Conservation (phyloP, 306 rosid genomes). For the Glycine tomentella region DNA sequence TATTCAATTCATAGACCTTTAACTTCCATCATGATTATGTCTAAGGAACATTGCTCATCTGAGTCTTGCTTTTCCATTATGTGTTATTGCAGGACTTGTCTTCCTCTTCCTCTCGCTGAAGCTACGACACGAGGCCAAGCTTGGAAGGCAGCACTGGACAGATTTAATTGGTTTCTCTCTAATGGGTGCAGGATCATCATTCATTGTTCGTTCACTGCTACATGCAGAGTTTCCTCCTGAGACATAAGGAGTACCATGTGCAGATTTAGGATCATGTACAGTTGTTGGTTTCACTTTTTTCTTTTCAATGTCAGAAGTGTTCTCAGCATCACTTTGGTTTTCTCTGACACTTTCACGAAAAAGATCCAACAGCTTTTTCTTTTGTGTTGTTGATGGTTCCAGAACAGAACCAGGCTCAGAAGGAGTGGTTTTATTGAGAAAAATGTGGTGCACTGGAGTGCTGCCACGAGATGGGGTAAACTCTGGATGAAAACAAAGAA, state of each 20-base stretch:
- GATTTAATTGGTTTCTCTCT: slow-evolving; percentile 60
- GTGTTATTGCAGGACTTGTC: slow-evolving; percentile 67
- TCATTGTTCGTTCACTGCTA: slow-evolving; percentile 68
- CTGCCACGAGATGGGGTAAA: slow-evolving; percentile 85
- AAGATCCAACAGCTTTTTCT: slow-evolving; percentile 76
- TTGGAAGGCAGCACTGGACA: slow-evolving; percentile 76
- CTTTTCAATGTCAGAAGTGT: slow-evolving; percentile 30
- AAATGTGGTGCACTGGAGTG: slow-evolving; percentile 74
- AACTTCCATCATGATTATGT: slow-evolving; percentile 25
- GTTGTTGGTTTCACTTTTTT: slow-evolving; percentile 50
- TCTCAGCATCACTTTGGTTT: slow-evolving; percentile 36
- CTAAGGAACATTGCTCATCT: slow-evolving; percentile 10
- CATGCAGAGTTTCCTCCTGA: slow-evolving; percentile 59
- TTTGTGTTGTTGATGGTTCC: slow-evolving; percentile 62
- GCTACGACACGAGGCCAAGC: slow-evolving; percentile 76
- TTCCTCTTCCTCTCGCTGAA: slow-evolving; percentile 77
- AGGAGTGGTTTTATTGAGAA: slow-evolving; percentile 45
- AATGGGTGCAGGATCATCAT: slow-evolving; percentile 42
- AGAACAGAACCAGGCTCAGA: slow-evolving; percentile 44
- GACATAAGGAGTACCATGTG: slow-evolving; percentile 59
- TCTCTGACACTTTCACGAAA: slow-evolving; percentile 70
- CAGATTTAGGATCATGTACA: slow-evolving; percentile 53
- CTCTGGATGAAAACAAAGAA: slow-evolving; percentile 56
- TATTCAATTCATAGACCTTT: slow-evolving; percentile 25
- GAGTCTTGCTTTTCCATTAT: slow-evolving; percentile 56